These are phyloP conservation scores for Cymodocea nodosa DNA, from an alignment of 116 monocot genomes.

Conservation along the genomic window DNA sequence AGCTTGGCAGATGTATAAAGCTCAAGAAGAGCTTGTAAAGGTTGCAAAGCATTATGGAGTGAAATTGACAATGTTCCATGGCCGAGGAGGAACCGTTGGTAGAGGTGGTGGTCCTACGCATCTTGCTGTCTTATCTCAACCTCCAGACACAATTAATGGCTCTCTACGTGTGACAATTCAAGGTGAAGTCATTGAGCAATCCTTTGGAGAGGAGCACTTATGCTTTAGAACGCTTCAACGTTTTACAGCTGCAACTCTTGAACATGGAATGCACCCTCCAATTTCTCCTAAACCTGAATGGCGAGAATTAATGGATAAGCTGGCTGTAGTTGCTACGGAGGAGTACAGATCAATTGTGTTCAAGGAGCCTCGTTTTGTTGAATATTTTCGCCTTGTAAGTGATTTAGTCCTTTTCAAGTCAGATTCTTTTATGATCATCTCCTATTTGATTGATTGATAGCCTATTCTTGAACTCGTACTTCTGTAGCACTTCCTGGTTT, in stretches of 20 bases:
- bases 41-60: conserved; percentile 78
- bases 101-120: conserved; percentile 97
- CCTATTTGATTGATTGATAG: too few relatives aligned
- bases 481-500: too few relatives aligned
- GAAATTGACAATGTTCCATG: conserved; percentile 95
- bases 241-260: conserved; percentile 84
- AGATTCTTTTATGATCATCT: too few relatives aligned
- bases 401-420: neutral
- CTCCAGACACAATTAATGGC: conserved; percentile 83
- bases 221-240: conserved; percentile 95
- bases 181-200: conserved; percentile 97
- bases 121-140: conserved; percentile 93
- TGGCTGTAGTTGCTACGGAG: conserved; percentile 72
- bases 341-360: conserved; percentile 92
- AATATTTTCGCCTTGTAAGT: conserved; percentile 93
- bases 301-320: conserved; percentile 89
- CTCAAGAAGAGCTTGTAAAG: conserved; percentile 87
- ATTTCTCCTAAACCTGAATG: conserved; percentile 97
- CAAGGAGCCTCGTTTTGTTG: conserved; percentile 84
- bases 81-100: conserved; percentile 89
- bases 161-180: conserved; percentile 94
- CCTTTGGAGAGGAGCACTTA: conserved; percentile 90
- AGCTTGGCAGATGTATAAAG: conserved; percentile 95
- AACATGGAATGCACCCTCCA: conserved; percentile 92
- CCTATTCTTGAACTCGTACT: too few relatives aligned